phyloP scores from a whole-genome alignment of 2,329 filamentous ascomycete genomes.

The Alternaria novae-zelandiae region DNA sequence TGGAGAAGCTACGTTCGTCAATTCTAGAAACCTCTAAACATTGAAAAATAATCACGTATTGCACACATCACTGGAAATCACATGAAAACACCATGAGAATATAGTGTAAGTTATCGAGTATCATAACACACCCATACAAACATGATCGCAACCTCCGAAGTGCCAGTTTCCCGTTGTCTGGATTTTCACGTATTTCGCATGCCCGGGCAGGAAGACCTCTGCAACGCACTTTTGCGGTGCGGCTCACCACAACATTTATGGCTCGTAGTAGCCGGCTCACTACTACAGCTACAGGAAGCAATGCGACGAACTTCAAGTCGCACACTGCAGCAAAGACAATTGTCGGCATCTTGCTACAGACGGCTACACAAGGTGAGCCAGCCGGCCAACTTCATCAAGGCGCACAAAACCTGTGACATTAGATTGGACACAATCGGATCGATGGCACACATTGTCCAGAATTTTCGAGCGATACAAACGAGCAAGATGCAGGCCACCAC shows the following conservation, averaged over 20 bases:
- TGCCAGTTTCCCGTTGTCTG: background rate
- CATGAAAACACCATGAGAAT: background rate
- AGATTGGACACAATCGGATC: background rate
- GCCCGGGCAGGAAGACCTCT: background rate
- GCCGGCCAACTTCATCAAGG: background rate
- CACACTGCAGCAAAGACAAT: background rate
- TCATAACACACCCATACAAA: background rate
- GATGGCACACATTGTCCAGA: background rate
- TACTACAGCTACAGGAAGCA: background rate
- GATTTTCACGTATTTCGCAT: background rate
- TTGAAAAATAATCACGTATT: background rate
- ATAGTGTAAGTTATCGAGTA: background rate
- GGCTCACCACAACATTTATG: background rate
- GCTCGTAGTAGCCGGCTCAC: background rate
- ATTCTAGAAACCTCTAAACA: constrained; percentile 3
- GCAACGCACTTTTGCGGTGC: background rate
- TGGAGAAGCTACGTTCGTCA: background rate
- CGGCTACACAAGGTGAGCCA: background rate
- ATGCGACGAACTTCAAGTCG: background rate
- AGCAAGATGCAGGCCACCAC: background rate
- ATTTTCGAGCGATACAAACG: background rate
- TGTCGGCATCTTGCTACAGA: background rate
- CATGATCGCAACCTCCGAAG: background rate
- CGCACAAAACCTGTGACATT: background rate
- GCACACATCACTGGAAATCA: background rate